These are phyloP conservation scores for Amanita inopinata DNA, from an alignment of 768 basidiomycete genomes.

Conservation along the genomic window DNA sequence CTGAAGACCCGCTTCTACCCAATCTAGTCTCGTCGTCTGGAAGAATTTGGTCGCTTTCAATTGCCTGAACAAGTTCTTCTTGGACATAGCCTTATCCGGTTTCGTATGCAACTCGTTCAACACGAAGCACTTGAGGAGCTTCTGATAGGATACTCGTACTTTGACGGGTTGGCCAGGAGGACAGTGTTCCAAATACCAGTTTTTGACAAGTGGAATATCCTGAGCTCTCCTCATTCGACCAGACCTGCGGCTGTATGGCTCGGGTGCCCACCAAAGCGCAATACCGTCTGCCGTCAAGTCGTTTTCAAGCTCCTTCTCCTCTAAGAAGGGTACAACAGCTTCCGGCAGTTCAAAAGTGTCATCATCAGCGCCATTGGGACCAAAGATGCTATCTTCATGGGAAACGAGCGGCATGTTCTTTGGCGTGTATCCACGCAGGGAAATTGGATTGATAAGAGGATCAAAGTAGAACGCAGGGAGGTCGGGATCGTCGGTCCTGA, in stretches of 20 bases:
- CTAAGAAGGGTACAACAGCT: slow-evolving; percentile 69
- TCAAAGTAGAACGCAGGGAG: slow-evolving; percentile 99
- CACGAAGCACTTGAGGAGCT: slow-evolving; percentile 91
- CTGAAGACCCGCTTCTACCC: slow-evolving; percentile 98
- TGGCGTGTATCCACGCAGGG: slow-evolving; percentile 74
- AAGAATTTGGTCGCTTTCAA: slow-evolving; percentile 99
- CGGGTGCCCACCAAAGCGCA: slow-evolving; percentile 97
- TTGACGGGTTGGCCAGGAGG: slow-evolving; percentile 95
- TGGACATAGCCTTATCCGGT: slow-evolving; percentile 93
- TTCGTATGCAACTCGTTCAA: slow-evolving; percentile 87
- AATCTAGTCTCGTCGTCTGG: slow-evolving; percentile 95
- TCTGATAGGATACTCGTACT: slow-evolving; percentile 98
- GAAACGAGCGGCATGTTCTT: slow-evolving; percentile 77
- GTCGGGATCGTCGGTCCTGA: slow-evolving; percentile 99
- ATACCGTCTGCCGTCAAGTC: slow-evolving; percentile 95
- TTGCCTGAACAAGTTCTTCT: slow-evolving; percentile 94
- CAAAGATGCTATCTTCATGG: slow-evolving; percentile 91
- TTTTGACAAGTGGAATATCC: slow-evolving; percentile 93
- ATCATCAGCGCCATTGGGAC: slow-evolving; percentile 75
- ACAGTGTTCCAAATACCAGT: slow-evolving; percentile 98
- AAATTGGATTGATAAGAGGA: slow-evolving; percentile 96
- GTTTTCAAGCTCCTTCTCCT: slow-evolving; percentile 70
- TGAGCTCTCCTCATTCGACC: slow-evolving; percentile 92
- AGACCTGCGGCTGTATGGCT: slow-evolving; percentile 87
- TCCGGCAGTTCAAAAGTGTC: slow-evolving; percentile 85